Conservation (phyloP, 2,329 filamentous ascomycete species). For the Beauveria caledonica region DNA sequence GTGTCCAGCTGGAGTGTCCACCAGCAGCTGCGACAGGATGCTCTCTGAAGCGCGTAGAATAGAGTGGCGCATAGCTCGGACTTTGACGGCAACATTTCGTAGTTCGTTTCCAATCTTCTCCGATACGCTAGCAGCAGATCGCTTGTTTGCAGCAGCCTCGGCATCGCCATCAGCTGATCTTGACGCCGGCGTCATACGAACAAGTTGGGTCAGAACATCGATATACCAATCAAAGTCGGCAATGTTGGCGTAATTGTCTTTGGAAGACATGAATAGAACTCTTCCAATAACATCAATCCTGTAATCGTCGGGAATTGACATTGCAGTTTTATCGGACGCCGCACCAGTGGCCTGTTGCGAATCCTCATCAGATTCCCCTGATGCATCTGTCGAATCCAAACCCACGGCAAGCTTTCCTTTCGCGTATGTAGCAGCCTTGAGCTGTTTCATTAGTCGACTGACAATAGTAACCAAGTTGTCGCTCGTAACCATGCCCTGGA, state of each 20-base stretch:
- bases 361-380: slow-evolving; percentile 43
- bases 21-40: slow-evolving; percentile 52
- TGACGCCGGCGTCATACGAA: slow-evolving; percentile 57
- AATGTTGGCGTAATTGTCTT: slow-evolving; percentile 78
- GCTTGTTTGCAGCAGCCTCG: slow-evolving; percentile 20
- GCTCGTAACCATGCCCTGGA: slow-evolving; percentile 85
- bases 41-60: slow-evolving; percentile 79
- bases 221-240: slow-evolving; percentile 97
- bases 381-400: slow-evolving; percentile 37
- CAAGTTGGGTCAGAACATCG: slow-evolving; percentile 76
- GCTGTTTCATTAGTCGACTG: slow-evolving; percentile 77
- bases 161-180: slow-evolving; percentile 31
- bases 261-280: slow-evolving; percentile 82
- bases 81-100: slow-evolving; percentile 84
- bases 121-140: slow-evolving; percentile 36
- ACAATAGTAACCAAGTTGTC: slow-evolving; percentile 82
- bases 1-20: slow-evolving; percentile 46
- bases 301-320: slow-evolving; percentile 78
- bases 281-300: slow-evolving; percentile 71
- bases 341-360: slow-evolving; percentile 34
- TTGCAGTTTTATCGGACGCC: slow-evolving; percentile 31
- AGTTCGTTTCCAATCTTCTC: slow-evolving; percentile 75
- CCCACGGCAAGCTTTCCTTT: slow-evolving; percentile 35
- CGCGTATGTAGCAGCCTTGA: slow-evolving; percentile 55
- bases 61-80: slow-evolving; percentile 70